Base-by-base conservation (phyloP, 495 filamentous ascomycete species). In the Penicillium silybi region DNA sequence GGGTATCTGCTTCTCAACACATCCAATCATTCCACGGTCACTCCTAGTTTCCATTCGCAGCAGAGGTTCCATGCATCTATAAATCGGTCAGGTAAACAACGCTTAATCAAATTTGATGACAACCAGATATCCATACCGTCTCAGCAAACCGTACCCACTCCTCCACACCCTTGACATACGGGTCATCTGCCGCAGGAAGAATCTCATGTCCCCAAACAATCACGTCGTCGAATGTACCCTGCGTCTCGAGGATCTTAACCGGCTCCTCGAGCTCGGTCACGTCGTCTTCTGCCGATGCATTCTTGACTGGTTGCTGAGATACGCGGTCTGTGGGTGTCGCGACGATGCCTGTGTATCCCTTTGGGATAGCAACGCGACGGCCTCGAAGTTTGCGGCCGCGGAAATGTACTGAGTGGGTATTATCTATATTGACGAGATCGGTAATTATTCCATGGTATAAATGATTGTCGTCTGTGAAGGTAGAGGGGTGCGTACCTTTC, bases 111-210 rank as follows among this genome's bases (percentile, higher is more conserved):
- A 15, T 3, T 2, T 32, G 11, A 2, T 0, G 11, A 13, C 10
- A 29, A 42, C 9, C 34, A 32, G 29, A 41, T 4, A 29, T 18
- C 58, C 74, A 44, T 67, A 85, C 82, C 53, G 71, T 72, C 56
- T 85, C 84, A 19, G 91, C 85, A 66, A 95, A 82, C 1, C 68
- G 74, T 57, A 97, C 68, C 92, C 92, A 97, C 68, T 97, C 92
- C 64, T 87, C 82, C 53, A 95, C 73, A 0, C 78, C 77, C 23
- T 84, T 80, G 10, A 81, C 84, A 62, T 89, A 92, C 1, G 75
- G 62, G 63, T 89, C 86, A 56, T 88, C 87, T 9, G 82, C 75
- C 17, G 84, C 78, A 20, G 87, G 86, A 39, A 80, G 56, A 45
- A 79, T 76, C 50, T 90, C 87, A 69, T 97, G 93, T 0, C 79